Conservation (phyloP, 306 rosid species). For the Trifolium pratense region DNA sequence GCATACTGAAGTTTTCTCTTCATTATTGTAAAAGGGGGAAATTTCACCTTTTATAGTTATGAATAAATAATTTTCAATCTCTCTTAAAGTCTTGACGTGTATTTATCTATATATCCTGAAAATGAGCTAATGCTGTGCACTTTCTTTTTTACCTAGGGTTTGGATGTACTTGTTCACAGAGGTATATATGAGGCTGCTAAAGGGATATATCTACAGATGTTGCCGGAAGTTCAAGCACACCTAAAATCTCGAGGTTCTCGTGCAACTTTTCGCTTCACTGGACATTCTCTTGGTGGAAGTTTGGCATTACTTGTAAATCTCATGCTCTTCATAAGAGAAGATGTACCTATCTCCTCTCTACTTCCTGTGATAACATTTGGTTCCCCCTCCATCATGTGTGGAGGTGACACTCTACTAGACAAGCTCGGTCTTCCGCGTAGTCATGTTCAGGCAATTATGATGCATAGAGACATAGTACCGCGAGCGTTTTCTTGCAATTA, state of each 20-base stretch:
- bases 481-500: conserved; percentile 96
- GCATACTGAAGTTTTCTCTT: background rate
- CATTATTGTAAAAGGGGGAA: background rate
- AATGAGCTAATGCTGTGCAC: conserved; percentile 28
- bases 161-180: conserved; percentile 86
- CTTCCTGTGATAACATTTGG: conserved; percentile 96
- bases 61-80: too few species aligned
- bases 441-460: conserved; percentile 77
- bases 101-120: conserved; percentile 22
- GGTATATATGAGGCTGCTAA: conserved; percentile 98
- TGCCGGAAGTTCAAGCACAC: conserved; percentile 80
- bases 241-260: conserved; percentile 64
- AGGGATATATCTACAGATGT: conserved; percentile 87
- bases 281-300: conserved; percentile 99
- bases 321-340: conserved; percentile 79
- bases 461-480: conserved; percentile 97
- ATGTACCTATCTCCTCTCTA: conserved; percentile 73
- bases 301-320: conserved; percentile 83
- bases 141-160: conserved; percentile 53
- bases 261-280: conserved; percentile 82
- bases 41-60: too few species aligned
- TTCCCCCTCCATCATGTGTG: conserved; percentile 92
- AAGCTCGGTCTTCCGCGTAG: conserved; percentile 73
- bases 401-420: conserved; percentile 76
- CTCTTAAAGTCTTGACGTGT: background rate